Conservation (phyloP, 495 filamentous ascomycete genomes). For the Daldinia decipiens region DNA sequence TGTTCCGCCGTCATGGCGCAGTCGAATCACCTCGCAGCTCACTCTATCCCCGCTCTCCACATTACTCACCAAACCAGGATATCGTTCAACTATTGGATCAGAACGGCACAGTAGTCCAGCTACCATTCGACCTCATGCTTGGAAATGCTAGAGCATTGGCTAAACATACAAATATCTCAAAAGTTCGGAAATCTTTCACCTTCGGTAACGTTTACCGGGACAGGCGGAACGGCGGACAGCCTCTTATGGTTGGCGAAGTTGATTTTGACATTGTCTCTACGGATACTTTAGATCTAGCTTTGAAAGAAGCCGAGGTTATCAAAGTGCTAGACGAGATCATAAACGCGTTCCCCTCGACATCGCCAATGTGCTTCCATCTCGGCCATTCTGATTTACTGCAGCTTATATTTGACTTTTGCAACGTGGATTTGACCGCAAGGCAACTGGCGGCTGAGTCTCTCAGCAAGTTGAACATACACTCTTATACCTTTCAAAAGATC, state of each 20-base stretch:
- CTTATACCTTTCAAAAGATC: conserved; percentile 86
- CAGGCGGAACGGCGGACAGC: conserved; percentile 75
- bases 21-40: conserved; percentile 78
- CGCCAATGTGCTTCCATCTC: conserved; percentile 88
- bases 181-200: conserved; percentile 80
- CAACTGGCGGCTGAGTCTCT: conserved; percentile 81
- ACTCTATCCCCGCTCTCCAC: conserved; percentile 81
- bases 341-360: conserved; percentile 78
- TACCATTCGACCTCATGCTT: conserved; percentile 91
- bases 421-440: conserved; percentile 74
- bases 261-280: conserved; percentile 94
- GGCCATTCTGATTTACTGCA: conserved; percentile 89
- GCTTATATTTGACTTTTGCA: conserved; percentile 86
- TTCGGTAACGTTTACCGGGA: conserved; percentile 93
- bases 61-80: conserved; percentile 72
- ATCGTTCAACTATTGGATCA: conserved; percentile 82
- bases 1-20: conserved; percentile 93
- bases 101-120: conserved; percentile 83
- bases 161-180: conserved; percentile 65
- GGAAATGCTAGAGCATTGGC: conserved; percentile 90
- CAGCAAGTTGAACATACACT: conserved; percentile 86
- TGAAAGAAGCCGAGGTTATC: conserved; percentile 94
- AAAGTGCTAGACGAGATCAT: conserved; percentile 95
- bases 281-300: conserved; percentile 79
- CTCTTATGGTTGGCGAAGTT: conserved; percentile 83